These are phyloP conservation scores for Zygotorulaspora florentina DNA, from an alignment of 805 yeast genomes.

Conservation along the genomic window DNA sequence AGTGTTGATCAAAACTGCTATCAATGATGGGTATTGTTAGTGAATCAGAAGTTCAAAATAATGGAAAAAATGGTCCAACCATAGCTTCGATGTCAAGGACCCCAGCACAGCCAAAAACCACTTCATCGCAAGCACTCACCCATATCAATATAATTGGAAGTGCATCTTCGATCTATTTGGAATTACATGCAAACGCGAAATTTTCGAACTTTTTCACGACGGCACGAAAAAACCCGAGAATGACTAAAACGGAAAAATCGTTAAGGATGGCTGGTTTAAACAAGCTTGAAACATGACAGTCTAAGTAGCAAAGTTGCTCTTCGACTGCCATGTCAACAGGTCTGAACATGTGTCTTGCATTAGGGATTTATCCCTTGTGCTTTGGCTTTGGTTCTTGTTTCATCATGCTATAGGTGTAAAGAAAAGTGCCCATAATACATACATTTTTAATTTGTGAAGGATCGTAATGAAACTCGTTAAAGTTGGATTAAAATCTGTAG, in stretches of 20 bases:
- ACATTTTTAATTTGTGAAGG: constrained; percentile 6
- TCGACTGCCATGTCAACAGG: too few relatives aligned
- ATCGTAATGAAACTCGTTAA: neutral
- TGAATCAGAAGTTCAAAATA: neutral
- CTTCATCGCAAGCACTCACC: neutral
- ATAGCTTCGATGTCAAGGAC: neutral
- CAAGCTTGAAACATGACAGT: neutral
- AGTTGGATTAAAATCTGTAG: neutral
- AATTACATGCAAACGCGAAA: neutral
- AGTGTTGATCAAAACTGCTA: neutral
- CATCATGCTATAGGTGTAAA: neutral
- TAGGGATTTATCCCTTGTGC: neutral
- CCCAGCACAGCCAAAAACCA: neutral
- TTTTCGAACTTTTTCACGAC: neutral
- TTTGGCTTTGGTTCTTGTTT: neutral
- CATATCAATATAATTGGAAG: too few relatives aligned
- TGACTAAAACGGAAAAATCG: neutral
- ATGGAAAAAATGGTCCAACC: neutral
- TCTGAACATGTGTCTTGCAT: too few relatives aligned
- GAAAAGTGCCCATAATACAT: constrained; percentile 3
- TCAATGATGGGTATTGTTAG: neutral
- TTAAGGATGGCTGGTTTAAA: neutral
- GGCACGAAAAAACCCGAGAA: neutral
- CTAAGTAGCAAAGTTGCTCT: too few relatives aligned
- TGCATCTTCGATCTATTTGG: neutral